Evolutionary conservation across 225 moss, liverwort and hornwort genomes (phyloP), one percentile per base, ranked within the genome.

Genomic region (Polytrichum formosum): DNA sequence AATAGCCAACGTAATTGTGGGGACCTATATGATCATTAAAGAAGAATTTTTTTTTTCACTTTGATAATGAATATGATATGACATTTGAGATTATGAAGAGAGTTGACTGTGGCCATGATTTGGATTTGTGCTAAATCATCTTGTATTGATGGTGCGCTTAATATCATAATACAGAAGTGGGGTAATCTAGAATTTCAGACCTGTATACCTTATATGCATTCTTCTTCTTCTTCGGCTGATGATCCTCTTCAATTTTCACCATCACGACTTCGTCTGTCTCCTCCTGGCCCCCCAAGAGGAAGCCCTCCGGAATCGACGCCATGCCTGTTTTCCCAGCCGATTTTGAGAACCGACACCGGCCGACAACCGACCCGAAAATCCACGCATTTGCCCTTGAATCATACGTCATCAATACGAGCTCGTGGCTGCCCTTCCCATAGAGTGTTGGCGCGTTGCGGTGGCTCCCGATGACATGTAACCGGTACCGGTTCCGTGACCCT

Each of bases 221-320:
- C 46, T 46, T 31, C 1, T 31, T 26, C 1, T 26, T 46, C 46
- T 46, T 46, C 16, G 1, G 55, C 18, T 63, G 54, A 59, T 67
- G 27, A 25, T n/a, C 27, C 33, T 75, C 70, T 65, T 29, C 67
- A 54, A 18, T 69, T 16, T 46, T 46, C 16, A 70, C 76, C 65
- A 58, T 46, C 35, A 61, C 53, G 55, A 54, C 62, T 74, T 80
- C 73, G 28, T 87, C 83, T 28, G 61, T 81, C 73, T 87, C 80
- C 74, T 83, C 80, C 26, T 87, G 78, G 26, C 80, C 83, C 31
- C 83, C 86, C 2, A 87, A 80, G 61, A 80, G 83, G 63, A 87
- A 87, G 5, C 86, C 78, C 62, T 74, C 80, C 26, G 65, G 71
- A 58, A 73, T 78, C 30, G 67, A 61, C 1, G 78, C 83, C 26